A percentile compares a stretch with the other conserved stretches of the same genome.
These are phyloP conservation scores for Pseudocercospora fuligena DNA, from an alignment of 2,329 filamentous ascomycete species.

Conservation along the genomic window DNA sequence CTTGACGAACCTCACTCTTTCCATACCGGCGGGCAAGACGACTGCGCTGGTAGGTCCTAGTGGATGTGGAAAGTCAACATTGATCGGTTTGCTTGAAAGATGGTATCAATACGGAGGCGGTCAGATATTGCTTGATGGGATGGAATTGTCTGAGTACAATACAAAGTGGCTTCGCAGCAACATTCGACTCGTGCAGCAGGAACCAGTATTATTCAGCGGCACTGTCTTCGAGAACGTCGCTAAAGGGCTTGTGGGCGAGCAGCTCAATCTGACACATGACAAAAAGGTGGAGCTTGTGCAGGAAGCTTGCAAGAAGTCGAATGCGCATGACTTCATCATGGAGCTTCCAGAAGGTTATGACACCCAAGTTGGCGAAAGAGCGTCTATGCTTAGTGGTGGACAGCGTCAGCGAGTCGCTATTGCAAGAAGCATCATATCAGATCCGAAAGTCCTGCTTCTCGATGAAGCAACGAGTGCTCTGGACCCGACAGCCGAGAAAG, in stretches of 20 bases:
- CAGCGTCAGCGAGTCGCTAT: constrained; percentile 45
- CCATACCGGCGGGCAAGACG: constrained; percentile 47
- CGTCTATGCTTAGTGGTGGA: constrained; percentile 41
- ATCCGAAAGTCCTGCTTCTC: constrained; percentile 42
- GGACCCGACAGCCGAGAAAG: constrained; percentile 41
- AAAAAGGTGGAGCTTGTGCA: constrained; percentile 40
- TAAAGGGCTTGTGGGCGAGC: constrained; percentile 41
- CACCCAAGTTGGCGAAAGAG: constrained; percentile 43
- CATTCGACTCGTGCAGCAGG: constrained; percentile 44
- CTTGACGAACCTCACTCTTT: constrained; percentile 42
- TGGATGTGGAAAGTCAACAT: constrained; percentile 47
- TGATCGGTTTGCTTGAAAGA: constrained; percentile 43
- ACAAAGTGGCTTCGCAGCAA: constrained; percentile 41
- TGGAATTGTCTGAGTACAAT: constrained; percentile 37
- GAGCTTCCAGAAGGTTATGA: constrained; percentile 42
- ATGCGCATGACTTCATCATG: constrained; percentile 46
- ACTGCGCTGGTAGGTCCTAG: constrained; percentile 51
- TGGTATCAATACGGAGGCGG: constrained; percentile 42
- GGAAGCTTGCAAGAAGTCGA: constrained; percentile 41
- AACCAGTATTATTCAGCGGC: constrained; percentile 42
- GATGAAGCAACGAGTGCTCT: constrained; percentile 47
- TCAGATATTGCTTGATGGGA: constrained; percentile 41
- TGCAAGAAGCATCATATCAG: constrained; percentile 43
- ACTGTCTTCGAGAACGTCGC: constrained; percentile 45
- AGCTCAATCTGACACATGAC: constrained; percentile 44